Conservation (phyloP, 1,139 yeast genomes). For the Pichia sp. region DNA sequence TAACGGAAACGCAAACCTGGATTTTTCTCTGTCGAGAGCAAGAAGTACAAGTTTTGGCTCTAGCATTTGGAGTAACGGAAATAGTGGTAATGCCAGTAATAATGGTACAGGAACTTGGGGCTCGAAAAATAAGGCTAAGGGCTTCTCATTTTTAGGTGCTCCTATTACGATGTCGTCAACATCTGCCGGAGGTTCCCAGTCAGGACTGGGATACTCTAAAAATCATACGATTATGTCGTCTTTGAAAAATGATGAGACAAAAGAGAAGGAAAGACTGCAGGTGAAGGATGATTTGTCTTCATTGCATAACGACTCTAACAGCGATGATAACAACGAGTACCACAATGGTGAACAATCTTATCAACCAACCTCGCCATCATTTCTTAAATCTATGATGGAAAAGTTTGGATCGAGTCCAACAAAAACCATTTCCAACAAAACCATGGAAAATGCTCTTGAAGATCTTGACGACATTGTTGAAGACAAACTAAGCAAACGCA, state of each 20-base stretch:
- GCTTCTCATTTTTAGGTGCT: slow-evolving; percentile 18
- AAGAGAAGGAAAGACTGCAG: not conserved
- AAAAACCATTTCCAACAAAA: slow-evolving; percentile 24
- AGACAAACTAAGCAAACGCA: slow-evolving; percentile 5
- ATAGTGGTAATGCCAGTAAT: slow-evolving; percentile 12
- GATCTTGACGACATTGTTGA: slow-evolving; percentile 24
- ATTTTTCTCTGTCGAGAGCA: slow-evolving; percentile 22
- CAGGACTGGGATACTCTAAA: not conserved
- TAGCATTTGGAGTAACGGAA: slow-evolving; percentile 31
- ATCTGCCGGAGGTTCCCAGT: not conserved
- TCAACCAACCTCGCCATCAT: slow-evolving; percentile 27
- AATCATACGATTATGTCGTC: not conserved
- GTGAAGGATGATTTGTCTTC: not conserved
- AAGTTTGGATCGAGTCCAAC: slow-evolving; percentile 32
- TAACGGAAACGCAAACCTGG: slow-evolving; percentile 7
- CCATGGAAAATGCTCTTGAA: slow-evolving; percentile 1
- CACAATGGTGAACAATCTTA: not conserved
- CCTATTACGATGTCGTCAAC: slow-evolving; percentile 18
- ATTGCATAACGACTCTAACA: not conserved
- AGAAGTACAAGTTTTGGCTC: slow-evolving; percentile 33
- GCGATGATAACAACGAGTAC: not conserved
- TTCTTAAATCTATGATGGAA: slow-evolving; percentile 28
- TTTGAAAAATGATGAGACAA: not conserved
- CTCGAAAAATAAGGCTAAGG: slow-evolving; percentile 6
- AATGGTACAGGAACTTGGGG: slow-evolving; percentile 19